phyloP scores from a whole-genome alignment of 148 eudicot genomes.

The Rhododendron griersonianum region DNA sequence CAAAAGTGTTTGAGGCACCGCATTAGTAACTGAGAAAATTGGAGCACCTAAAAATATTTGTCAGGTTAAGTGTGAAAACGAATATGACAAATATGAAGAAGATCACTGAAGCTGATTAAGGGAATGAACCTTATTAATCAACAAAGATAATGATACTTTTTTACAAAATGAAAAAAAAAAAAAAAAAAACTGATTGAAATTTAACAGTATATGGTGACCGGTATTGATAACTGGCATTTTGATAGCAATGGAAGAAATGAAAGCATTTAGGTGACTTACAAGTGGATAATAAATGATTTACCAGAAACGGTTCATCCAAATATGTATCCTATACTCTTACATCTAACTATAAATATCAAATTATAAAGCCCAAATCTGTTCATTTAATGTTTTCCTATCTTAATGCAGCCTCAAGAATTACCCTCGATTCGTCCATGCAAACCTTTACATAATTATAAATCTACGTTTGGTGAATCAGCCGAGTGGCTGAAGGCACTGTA shows the following conservation, averaged over 20 bases:
- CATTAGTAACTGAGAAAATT: too few relatives aligned
- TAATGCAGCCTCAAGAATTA: neutral
- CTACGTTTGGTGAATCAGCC: neutral
- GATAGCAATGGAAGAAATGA: neutral
- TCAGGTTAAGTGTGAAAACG: too few relatives aligned
- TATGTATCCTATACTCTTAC: neutral
- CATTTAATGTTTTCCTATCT: neutral
- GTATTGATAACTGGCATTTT: neutral
- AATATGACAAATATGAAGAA: too few relatives aligned
- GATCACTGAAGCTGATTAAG: too few relatives aligned
- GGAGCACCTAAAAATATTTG: too few relatives aligned
- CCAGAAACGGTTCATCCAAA: neutral
- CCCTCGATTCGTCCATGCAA: neutral
- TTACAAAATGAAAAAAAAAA: too few relatives aligned
- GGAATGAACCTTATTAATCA: too few relatives aligned
- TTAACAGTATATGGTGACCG: too few relatives aligned
- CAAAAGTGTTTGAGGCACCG: too few relatives aligned
- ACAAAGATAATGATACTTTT: too few relatives aligned
- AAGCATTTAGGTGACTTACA: neutral
- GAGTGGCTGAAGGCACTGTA: neutral
- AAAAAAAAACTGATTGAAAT: too few relatives aligned
- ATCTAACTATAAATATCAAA: neutral
- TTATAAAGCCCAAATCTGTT: neutral
- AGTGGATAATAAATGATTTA: neutral
- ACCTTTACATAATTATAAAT: neutral